A percentile compares a stretch with the other conserved stretches of the same genome.
These are phyloP conservation scores for Pseudogymnoascus sp. DNA, from an alignment of 2,329 filamentous ascomycete species.

Conservation along the genomic window DNA sequence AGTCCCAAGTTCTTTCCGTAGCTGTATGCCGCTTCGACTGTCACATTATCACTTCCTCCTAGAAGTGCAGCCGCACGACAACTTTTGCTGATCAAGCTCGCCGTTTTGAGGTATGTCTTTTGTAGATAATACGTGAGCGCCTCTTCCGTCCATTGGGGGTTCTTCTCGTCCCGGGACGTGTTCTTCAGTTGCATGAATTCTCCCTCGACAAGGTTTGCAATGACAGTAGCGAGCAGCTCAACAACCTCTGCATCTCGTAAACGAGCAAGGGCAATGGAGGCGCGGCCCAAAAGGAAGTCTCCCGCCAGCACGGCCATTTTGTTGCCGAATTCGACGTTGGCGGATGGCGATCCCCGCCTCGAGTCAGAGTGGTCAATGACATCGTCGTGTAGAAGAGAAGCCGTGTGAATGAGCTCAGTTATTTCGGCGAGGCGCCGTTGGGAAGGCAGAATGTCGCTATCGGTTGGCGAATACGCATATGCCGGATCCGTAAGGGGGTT, in stretches of 20 bases:
- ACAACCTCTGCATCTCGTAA: slow-evolving; percentile 89
- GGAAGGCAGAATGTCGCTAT: slow-evolving; percentile 74
- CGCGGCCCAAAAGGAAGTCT: slow-evolving; percentile 89
- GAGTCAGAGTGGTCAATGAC: slow-evolving; percentile 90
- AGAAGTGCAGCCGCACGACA: slow-evolving; percentile 84
- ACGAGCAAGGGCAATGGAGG: slow-evolving; percentile 85
- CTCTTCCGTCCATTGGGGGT: slow-evolving; percentile 79
- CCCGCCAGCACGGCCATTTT: slow-evolving; percentile 98
- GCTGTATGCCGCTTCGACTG: slow-evolving; percentile 82
- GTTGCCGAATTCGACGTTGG: slow-evolving; percentile 94
- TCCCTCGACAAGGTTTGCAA: slow-evolving; percentile 94
- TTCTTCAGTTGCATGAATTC: slow-evolving; percentile 99
- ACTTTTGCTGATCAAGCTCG: slow-evolving; percentile 90
- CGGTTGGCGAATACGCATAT: slow-evolving; percentile 28
- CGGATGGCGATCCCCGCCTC: slow-evolving; percentile 74
- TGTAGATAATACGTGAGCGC: slow-evolving; percentile 89
- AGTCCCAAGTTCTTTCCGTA: slow-evolving; percentile 92
- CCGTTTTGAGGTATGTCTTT: slow-evolving; percentile 97
- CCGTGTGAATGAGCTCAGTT: slow-evolving; percentile 93
- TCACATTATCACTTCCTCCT: slow-evolving; percentile 64
- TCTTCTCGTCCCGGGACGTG: slow-evolving; percentile 77
- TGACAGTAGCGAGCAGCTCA: slow-evolving; percentile 89
- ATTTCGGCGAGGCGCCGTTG: slow-evolving; percentile 92
- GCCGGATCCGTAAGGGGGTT: slow-evolving; percentile 40
- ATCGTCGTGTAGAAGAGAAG: slow-evolving; percentile 93